Conservation (phyloP, 805 yeast species). For the Metschnikowia cubensis region DNA sequence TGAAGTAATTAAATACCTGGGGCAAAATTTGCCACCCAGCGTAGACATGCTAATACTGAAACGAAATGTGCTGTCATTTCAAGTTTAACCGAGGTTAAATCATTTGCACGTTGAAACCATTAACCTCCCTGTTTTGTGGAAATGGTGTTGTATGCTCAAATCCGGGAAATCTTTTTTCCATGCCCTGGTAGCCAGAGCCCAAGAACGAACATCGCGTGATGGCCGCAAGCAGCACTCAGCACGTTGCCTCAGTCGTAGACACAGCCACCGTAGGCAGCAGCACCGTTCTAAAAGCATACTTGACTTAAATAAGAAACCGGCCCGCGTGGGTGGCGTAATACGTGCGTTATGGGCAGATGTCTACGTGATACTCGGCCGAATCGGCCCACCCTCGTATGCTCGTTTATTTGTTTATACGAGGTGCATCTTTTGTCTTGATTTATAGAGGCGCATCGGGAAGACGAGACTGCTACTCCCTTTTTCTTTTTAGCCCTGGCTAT, state of each 20-base stretch:
- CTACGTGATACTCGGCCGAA: conserved; percentile 8
- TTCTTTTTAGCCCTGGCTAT: background rate
- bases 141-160: no score
- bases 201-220: background rate
- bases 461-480: background rate
- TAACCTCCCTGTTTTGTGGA: no score
- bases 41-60: no score
- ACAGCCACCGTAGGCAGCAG: background rate
- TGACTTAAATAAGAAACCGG: no score
- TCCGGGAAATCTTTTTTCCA: no score
- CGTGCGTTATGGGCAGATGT: conserved; percentile 3
- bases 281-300: background rate
- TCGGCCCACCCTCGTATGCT: conserved; percentile 14
- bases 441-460: conserved; percentile 1
- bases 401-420: conserved; percentile 9
- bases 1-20: no score
- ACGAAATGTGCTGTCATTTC: no score
- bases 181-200: no score
- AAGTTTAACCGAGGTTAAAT: no score
- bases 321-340: background rate
- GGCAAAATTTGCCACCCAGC: no score
- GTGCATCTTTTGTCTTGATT: background rate
- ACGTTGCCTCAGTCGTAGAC: background rate
- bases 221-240: background rate
- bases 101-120: no score